These are phyloP conservation scores for Tricholoma bakamatsutake DNA, from an alignment of 768 basidiomycete genomes.

Conservation along the genomic window DNA sequence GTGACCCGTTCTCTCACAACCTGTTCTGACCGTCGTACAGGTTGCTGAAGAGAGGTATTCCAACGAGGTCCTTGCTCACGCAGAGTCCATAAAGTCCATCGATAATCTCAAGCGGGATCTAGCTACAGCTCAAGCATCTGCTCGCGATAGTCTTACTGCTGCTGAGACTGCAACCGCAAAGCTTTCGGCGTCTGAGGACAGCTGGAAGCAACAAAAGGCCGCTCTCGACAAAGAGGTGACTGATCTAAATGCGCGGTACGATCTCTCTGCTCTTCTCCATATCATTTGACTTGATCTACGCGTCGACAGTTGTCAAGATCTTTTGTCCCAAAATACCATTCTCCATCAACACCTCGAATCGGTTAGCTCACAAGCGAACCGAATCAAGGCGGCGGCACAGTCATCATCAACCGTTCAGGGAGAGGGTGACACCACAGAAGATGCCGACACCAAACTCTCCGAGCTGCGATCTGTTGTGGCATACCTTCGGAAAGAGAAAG, in stretches of 20 bases:
- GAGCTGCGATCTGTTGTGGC: constrained; percentile 75
- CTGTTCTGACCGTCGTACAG: constrained; percentile 20
- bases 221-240: constrained; percentile 72
- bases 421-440: constrained; percentile 42
- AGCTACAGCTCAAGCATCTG: constrained; percentile 39
- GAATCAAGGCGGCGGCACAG: constrained; percentile 69
- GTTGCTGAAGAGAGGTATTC: constrained; percentile 79
- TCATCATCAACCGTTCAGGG: constrained; percentile 35
- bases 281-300: background rate
- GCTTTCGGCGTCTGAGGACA: constrained; percentile 60
- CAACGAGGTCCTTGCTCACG: constrained; percentile 78
- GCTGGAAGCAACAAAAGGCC: constrained; percentile 78
- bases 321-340: constrained; percentile 67
- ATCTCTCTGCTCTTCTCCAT: background rate
- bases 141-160: constrained; percentile 52
- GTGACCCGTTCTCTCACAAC: background rate
- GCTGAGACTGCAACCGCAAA: constrained; percentile 76
- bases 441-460: constrained; percentile 57
- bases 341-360: constrained; percentile 83
- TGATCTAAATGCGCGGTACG: constrained; percentile 67
- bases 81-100: constrained; percentile 74
- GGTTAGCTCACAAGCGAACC: constrained; percentile 74
- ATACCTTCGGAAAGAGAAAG: constrained; percentile 86
- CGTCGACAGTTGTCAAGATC: constrained; percentile 56
- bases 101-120: constrained; percentile 63